Conservation (phyloP, 352 stramenopile genomes). For the Phytophthora pisi region DNA sequence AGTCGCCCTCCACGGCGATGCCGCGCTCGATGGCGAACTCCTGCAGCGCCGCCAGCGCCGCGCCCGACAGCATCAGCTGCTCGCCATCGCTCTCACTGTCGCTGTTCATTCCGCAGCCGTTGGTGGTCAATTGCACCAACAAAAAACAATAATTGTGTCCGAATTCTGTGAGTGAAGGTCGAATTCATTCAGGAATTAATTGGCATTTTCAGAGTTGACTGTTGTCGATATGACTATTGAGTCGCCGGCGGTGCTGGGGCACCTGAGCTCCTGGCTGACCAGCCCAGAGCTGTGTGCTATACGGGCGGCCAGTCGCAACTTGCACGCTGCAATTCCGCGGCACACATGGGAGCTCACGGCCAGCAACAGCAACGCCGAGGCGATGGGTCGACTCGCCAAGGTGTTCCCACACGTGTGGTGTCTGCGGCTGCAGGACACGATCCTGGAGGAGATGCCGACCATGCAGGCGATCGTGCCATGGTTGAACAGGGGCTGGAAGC, state of each 20-base stretch:
- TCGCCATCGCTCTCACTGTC: constrained; percentile 49
- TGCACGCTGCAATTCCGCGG: constrained; percentile 32
- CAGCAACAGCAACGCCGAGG: constrained; percentile 24
- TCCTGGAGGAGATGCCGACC: constrained; percentile 35
- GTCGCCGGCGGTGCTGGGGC: constrained; percentile 36
- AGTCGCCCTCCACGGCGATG: constrained; percentile 48
- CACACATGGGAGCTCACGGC: constrained; percentile 55
- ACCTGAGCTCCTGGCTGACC: constrained; percentile 56
- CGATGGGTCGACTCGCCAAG: constrained; percentile 34
- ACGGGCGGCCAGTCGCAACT: constrained; percentile 34
- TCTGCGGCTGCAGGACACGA: constrained; percentile 42
- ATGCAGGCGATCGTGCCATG: constrained; percentile 42
- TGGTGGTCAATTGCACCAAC: background rate
- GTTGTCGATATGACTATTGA: constrained; percentile 29
- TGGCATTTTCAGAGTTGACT: background rate
- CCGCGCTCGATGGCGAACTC: constrained; percentile 62
- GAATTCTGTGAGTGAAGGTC: constrained; percentile 4
- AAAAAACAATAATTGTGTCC: background rate
- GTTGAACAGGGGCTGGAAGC: constrained; percentile 31
- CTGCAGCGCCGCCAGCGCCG: constrained; percentile 50
- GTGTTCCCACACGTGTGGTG: constrained; percentile 50
- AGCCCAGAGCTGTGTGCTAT: constrained; percentile 47
- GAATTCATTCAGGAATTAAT: background rate
- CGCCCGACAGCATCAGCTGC: constrained; percentile 49
- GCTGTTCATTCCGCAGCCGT: constrained; percentile 32